A percentile compares a stretch with the other conserved stretches of the same genome.
Evolutionary conservation across 345 rosid genomes (phyloP).

Genomic region (Eucalyptus sp.): DNA sequence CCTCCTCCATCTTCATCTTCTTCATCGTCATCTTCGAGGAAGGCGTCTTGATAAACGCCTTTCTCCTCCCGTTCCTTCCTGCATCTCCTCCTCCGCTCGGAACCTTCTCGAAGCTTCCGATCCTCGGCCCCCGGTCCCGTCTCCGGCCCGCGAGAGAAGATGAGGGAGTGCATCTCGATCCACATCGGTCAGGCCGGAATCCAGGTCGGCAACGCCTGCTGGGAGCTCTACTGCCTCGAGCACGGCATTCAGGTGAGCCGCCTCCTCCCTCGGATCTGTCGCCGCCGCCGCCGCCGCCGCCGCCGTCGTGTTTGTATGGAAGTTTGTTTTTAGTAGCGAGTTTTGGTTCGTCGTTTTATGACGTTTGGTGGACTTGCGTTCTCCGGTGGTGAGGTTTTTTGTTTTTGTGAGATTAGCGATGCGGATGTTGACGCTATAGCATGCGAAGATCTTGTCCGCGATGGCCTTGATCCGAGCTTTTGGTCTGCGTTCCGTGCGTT

Average conservation of each 20-base stretch:
- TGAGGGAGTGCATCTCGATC: conserved; percentile 51
- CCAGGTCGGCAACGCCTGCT: conserved; percentile 55
- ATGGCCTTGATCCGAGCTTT: not conserved
- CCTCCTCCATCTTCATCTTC: not conserved
- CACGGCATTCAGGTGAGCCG: conserved; percentile 33
- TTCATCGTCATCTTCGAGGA: not conserved
- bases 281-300: not conserved
- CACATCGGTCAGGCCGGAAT: conserved; percentile 57
- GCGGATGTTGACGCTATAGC: not conserved
- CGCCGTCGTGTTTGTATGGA: too few relatives aligned
- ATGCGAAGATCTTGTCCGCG: not conserved
- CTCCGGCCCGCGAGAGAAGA: not conserved
- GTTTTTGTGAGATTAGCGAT: not conserved
- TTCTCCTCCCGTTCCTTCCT: not conserved
- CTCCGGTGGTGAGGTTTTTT: not conserved
- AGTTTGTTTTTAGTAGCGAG: not conserved
- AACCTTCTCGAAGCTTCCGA: not conserved
- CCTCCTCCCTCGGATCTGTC: not conserved
- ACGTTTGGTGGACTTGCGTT: not conserved
- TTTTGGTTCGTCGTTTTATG: not conserved
- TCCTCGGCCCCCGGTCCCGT: not conserved
- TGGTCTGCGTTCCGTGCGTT: not conserved
- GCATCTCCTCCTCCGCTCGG: not conserved
- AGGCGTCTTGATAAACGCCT: conserved; percentile 58
- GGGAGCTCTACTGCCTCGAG: conserved; percentile 48